Evolutionary conservation across 2,329 filamentous ascomycete genomes (phyloP).

Genomic region (Chaetomiaceae sp.): DNA sequence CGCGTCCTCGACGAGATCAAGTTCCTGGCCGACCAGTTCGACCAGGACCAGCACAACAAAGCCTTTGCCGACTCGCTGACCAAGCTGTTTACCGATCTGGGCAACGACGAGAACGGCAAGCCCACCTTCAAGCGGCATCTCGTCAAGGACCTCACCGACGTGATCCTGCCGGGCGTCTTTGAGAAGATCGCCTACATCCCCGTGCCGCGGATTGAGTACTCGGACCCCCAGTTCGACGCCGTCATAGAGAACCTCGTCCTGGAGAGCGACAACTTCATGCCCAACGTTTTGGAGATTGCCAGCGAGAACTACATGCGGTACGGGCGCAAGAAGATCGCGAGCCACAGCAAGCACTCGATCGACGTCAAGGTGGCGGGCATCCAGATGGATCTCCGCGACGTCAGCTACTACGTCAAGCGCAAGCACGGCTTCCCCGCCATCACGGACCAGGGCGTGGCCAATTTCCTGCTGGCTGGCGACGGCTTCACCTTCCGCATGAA

Average conservation of each 20-base stretch:
- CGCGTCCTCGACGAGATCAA: conserved; percentile 84
- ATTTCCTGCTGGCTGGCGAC: conserved; percentile 79
- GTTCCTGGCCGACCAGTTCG: conserved; percentile 84
- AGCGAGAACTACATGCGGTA: conserved; percentile 94
- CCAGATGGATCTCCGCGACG: conserved; percentile 86
- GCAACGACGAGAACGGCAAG: conserved; percentile 79
- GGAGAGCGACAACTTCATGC: conserved; percentile 94
- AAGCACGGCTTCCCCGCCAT: conserved; percentile 90
- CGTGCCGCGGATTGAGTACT: conserved; percentile 89
- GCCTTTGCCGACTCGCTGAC: conserved; percentile 69
- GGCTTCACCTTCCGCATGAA: conserved; percentile 91
- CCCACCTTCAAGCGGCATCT: conserved; percentile 88
- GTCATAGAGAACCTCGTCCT: conserved; percentile 92
- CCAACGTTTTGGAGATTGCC: conserved; percentile 81
- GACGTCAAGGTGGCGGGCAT: conserved; percentile 84
- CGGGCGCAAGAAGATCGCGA: conserved; percentile 82
- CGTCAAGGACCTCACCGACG: conserved; percentile 78
- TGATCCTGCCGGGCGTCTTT: conserved; percentile 78
- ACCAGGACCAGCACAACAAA: conserved; percentile 81
- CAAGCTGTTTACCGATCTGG: conserved; percentile 84
- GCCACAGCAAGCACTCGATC: conserved; percentile 72
- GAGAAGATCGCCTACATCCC: conserved; percentile 87
- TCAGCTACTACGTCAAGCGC: conserved; percentile 91
- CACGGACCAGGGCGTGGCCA: conserved; percentile 81
- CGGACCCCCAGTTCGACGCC: conserved; percentile 76